Percentiles rank a stretch among this genome's conserved stretches.
Conservation (phyloP, 345 rosid genomes). For the Eucalyptus shirleyi region DNA sequence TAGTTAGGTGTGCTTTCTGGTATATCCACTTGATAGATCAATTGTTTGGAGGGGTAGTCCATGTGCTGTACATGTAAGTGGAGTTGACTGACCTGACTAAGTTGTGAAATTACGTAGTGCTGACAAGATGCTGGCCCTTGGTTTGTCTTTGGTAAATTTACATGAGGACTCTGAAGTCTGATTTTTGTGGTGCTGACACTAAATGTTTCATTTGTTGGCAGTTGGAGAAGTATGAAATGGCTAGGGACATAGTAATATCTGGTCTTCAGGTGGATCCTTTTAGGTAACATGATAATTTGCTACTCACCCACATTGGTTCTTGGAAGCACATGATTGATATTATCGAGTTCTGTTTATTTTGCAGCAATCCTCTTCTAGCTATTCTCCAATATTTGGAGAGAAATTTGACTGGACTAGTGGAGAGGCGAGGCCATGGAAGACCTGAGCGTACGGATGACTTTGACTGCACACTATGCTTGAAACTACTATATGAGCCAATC, state of each 20-base stretch:
- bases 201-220: constrained; percentile 4
- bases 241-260: constrained; percentile 60
- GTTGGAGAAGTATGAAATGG: constrained; percentile 85
- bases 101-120: not conserved
- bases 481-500: constrained; percentile 75
- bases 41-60: not conserved
- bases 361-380: constrained; percentile 68
- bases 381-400: constrained; percentile 58
- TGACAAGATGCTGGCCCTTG: not conserved
- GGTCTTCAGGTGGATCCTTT: constrained; percentile 91
- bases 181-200: not conserved
- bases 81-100: not conserved
- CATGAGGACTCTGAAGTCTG: not conserved
- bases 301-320: not conserved
- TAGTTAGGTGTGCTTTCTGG: not conserved
- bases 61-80: not conserved
- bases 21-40: not conserved
- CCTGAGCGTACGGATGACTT: constrained; percentile 75
- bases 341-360: constrained; percentile 1
- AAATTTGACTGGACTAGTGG: constrained; percentile 8
- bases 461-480: constrained; percentile 88
- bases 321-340: not conserved
- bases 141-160: not conserved
- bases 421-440: constrained; percentile 24
- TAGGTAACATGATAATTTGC: constrained; percentile 18